A percentile compares a stretch with the other conserved stretches of the same genome.
Evolutionary conservation across 2,329 filamentous ascomycete species (phyloP).

Genomic region (Aspergillus luchuensis): DNA sequence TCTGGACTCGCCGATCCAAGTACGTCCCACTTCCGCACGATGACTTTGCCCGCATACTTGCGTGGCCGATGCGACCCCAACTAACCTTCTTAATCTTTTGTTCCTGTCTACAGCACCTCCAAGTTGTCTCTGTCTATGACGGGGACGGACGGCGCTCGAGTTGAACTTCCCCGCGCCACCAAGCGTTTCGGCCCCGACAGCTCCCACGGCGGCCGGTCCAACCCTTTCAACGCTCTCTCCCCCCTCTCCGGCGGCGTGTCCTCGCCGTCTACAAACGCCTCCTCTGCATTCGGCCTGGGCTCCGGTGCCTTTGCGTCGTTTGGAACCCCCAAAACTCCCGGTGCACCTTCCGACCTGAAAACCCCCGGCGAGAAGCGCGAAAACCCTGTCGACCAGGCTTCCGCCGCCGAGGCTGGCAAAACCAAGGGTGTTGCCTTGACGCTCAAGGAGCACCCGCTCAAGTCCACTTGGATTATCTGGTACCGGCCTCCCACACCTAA

Average conservation of each 20-base stretch:
- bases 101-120: constrained; percentile 62
- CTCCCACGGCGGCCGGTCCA: constrained; percentile 72
- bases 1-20: constrained; percentile 54
- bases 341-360: constrained; percentile 76
- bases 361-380: constrained; percentile 65
- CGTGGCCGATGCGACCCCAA: background rate
- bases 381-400: constrained; percentile 48
- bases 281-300: constrained; percentile 88
- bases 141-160: constrained; percentile 57
- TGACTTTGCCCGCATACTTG: background rate
- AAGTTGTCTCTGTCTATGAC: constrained; percentile 88
- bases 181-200: constrained; percentile 75
- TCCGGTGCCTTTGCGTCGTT: constrained; percentile 97
- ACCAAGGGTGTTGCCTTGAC: constrained; percentile 45
- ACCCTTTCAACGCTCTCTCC: constrained; percentile 76
- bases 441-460: constrained; percentile 62
- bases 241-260: constrained; percentile 69
- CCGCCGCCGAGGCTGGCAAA: constrained; percentile 28
- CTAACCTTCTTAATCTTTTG: constrained; percentile 22
- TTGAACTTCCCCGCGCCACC: constrained; percentile 64
- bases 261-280: constrained; percentile 75
- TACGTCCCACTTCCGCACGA: constrained; percentile 32
- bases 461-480: constrained; percentile 94
- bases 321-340: constrained; percentile 84
- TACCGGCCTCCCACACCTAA: constrained; percentile 96